Evolutionary conservation across 805 yeast species (phyloP).

Genomic region (Starmerella bombi): DNA sequence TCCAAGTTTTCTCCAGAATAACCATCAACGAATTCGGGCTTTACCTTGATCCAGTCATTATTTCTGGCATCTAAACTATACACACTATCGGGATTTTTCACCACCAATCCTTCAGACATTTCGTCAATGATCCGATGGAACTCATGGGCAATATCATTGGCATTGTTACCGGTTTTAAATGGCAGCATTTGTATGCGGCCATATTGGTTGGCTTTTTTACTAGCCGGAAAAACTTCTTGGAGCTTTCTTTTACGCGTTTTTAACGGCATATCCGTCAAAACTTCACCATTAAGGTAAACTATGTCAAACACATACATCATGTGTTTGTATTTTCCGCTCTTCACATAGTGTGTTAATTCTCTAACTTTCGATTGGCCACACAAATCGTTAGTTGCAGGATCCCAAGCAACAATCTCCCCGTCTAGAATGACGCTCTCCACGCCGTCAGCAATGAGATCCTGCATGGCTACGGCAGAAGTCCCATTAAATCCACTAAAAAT

Average conservation of each 20-base stretch:
- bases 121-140: constrained; percentile 45
- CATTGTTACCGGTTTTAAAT: constrained; percentile 32
- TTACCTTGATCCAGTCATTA: constrained; percentile 72
- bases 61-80: constrained; percentile 52
- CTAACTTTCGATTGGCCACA: constrained; percentile 75
- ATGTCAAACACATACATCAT: constrained; percentile 53
- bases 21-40: constrained; percentile 70
- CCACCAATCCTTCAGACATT: constrained; percentile 67
- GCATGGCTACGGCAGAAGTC: constrained; percentile 6
- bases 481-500: background rate
- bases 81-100: constrained; percentile 47
- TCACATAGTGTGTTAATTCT: constrained; percentile 39
- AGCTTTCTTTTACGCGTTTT: constrained; percentile 44
- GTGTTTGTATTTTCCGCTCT: constrained; percentile 25
- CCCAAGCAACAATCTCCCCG: constrained; percentile 91
- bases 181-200: constrained; percentile 22
- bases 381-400: constrained; percentile 36
- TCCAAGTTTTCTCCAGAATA: constrained; percentile 83
- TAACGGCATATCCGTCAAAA: constrained; percentile 44
- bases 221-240: constrained; percentile 33
- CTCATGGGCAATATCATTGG: constrained; percentile 42
- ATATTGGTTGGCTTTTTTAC: constrained; percentile 1
- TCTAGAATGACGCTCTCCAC: constrained; percentile 44
- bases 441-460: constrained; percentile 16
- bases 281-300: constrained; percentile 50